phyloP scores from a whole-genome alignment of 73 alveolate species.

The Paramecium sonneborni region DNA sequence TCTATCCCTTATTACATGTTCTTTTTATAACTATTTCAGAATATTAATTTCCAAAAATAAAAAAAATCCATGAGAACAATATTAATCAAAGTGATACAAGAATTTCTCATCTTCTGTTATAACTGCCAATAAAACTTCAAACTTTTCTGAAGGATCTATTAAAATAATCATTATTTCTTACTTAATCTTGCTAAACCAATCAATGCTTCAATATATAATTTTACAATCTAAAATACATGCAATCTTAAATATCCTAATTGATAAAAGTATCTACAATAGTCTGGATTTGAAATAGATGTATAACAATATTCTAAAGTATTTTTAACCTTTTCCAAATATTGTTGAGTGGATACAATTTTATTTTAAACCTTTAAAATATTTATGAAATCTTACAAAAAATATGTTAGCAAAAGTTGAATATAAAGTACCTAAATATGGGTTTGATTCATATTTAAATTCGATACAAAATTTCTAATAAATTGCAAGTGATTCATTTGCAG shows the following conservation, averaged over 20 bases:
- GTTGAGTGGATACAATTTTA: background rate
- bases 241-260: background rate
- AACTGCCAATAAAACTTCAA: background rate
- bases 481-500: background rate
- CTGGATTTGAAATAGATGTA: slow-evolving; percentile 4
- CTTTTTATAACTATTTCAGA: background rate
- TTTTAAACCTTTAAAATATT: background rate
- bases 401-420: background rate
- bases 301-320: background rate
- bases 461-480: background rate
- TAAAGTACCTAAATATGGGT: background rate
- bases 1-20: background rate
- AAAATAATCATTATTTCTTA: background rate
- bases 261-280: background rate
- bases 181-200: background rate
- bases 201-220: background rate
- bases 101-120: background rate
- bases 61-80: background rate
- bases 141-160: background rate
- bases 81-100: background rate
- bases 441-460: background rate
- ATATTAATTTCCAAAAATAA: background rate
- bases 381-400: background rate
- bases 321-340: background rate
- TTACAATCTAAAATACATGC: background rate